Evolutionary conservation across 768 basidiomycete genomes (phyloP).

Genomic region (Lepiota venenata): DNA sequence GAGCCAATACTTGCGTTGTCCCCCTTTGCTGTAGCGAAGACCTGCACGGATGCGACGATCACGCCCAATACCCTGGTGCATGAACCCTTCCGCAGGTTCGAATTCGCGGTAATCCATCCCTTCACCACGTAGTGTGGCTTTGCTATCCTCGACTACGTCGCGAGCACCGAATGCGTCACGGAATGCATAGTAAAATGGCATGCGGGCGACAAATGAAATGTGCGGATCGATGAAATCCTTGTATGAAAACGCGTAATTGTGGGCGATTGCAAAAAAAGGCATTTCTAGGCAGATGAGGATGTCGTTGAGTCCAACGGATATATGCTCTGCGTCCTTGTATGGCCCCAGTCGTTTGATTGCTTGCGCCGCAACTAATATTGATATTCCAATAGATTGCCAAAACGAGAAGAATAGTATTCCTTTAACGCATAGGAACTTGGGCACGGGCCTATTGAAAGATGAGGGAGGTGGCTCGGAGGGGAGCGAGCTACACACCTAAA

Average conservation of each 20-base stretch:
- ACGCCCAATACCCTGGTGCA: slow-evolving; percentile 87
- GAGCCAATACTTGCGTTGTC: slow-evolving; percentile 93
- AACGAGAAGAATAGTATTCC: slow-evolving; percentile 98
- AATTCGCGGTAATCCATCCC: slow-evolving; percentile 97
- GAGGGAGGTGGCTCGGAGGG: not conserved
- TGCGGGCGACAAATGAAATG: slow-evolving; percentile 72
- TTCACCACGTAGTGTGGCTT: slow-evolving; percentile 77
- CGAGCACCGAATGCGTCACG: slow-evolving; percentile 84
- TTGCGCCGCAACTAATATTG: slow-evolving; percentile 81
- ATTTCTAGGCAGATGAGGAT: slow-evolving; percentile 94
- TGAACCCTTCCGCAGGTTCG: slow-evolving; percentile 90
- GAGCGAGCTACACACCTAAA: slow-evolving; percentile 57
- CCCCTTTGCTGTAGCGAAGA: slow-evolving; percentile 87
- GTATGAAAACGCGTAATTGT: slow-evolving; percentile 92
- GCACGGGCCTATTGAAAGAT: slow-evolving; percentile 61
- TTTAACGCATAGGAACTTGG: slow-evolving; percentile 98
- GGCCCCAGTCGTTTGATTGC: slow-evolving; percentile 78
- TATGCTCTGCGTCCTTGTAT: slow-evolving; percentile 84
- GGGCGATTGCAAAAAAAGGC: slow-evolving; percentile 94
- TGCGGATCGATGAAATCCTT: slow-evolving; percentile 73
- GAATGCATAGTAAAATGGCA: slow-evolving; percentile 85
- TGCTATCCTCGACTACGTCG: slow-evolving; percentile 86
- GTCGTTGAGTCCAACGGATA: slow-evolving; percentile 88
- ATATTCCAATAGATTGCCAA: slow-evolving; percentile 90
- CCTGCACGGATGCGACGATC: slow-evolving; percentile 89